Percentiles rank a stretch among this genome's conserved stretches.
phyloP scores from a whole-genome alignment of 2,329 filamentous ascomycete genomes.

The Pezicula neosporulosa region DNA sequence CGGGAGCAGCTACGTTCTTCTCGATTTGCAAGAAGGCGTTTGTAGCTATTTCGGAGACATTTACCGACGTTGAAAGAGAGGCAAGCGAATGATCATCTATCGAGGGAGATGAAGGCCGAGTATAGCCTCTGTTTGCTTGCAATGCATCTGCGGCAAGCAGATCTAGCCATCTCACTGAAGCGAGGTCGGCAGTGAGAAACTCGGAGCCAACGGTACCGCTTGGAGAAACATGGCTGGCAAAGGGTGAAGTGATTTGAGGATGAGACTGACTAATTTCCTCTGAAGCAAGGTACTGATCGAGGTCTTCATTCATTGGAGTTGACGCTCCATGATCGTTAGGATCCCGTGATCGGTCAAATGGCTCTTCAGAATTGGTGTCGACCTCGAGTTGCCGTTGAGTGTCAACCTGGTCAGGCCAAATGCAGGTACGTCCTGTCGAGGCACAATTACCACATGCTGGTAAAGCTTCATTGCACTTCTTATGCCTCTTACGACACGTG shows the following conservation, averaged over 20 bases:
- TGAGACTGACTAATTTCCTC: too few species aligned
- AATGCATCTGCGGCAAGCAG: slow-evolving; percentile 7
- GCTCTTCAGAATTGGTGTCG: neutral
- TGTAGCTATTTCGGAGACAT: neutral
- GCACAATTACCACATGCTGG: slow-evolving; percentile 40
- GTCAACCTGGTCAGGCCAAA: slow-evolving; percentile 22
- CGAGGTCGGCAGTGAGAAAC: neutral
- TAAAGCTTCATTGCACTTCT: slow-evolving; percentile 44
- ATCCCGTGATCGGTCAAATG: neutral
- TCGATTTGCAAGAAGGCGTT: slow-evolving; percentile 4
- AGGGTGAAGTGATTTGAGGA: neutral
- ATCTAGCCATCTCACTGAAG: slow-evolving; percentile 7
- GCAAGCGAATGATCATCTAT: neutral
- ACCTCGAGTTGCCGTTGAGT: neutral
- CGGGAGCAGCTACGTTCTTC: slow-evolving; percentile 12
- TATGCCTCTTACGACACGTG: slow-evolving; percentile 39
- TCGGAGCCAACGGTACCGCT: slow-evolving; percentile 1
- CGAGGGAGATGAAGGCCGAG: slow-evolving; percentile 4
- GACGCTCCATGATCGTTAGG: neutral
- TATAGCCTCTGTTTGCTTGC: slow-evolving; percentile 8
- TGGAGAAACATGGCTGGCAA: neutral
- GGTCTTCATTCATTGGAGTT: neutral
- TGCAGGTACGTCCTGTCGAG: slow-evolving; percentile 38
- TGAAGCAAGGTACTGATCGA: neutral
- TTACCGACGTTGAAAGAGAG: neutral